Evolutionary conservation across 176 grass and related monocot genomes (phyloP).

Genomic region (Puccinellia tenuiflora): DNA sequence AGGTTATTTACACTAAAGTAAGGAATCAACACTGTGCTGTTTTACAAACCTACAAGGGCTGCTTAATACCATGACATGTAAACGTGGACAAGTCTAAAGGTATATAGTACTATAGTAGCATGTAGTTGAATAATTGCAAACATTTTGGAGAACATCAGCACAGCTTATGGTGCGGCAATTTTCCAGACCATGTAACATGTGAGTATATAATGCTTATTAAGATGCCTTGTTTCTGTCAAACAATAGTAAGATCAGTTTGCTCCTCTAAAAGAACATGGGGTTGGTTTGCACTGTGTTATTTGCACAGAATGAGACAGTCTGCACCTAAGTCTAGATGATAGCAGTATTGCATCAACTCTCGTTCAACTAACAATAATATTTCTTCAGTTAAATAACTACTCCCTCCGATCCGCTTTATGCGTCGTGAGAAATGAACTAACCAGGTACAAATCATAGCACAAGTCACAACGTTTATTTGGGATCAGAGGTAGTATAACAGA

Average conservation of each 20-base stretch:
- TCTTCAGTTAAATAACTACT: constrained; percentile 7
- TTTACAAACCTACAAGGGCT: background rate
- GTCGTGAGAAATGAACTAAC: too few relatives aligned
- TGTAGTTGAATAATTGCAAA: background rate
- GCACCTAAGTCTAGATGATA: background rate
- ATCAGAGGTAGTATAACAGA: too few relatives aligned
- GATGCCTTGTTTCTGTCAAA: background rate
- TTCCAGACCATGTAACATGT: background rate
- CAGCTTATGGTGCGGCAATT: background rate
- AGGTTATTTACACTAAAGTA: background rate
- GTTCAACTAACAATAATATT: background rate
- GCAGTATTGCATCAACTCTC: background rate
- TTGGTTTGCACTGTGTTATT: background rate
- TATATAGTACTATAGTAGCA: background rate
- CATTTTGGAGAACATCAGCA: background rate
- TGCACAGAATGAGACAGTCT: background rate
- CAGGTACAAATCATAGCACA: too few relatives aligned
- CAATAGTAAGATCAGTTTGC: background rate
- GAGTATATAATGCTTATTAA: background rate
- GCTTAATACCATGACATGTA: background rate
- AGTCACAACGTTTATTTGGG: too few relatives aligned
- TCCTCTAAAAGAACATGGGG: background rate
- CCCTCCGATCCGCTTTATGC: too few relatives aligned
- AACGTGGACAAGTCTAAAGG: background rate
- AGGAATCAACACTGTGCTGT: background rate